Evolutionary conservation across 2,329 filamentous ascomycete species (phyloP), one percentile per base, ranked within the genome.

Genomic region (Myriosclerotinia curreyana): DNA sequence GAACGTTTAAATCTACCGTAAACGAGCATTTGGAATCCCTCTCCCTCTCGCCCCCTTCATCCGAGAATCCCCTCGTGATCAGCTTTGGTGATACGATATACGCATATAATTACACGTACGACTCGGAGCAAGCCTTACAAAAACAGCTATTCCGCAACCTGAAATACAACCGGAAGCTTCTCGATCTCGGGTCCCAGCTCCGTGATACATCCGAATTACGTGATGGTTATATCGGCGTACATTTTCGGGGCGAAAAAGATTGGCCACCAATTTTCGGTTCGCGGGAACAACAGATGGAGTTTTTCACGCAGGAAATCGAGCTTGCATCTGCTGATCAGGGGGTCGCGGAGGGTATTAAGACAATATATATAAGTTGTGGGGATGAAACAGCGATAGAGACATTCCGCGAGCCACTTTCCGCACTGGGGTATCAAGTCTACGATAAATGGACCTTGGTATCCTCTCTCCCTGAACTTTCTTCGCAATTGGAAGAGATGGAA

Each of bases 291-390:
- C 70, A 72, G 17, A 68, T 71, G 60, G 15, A 63, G 1, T 58
- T 67, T 5, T 72, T 69, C 38, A 53, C 20, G 1, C 25, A 66
- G 34, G 67, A 70, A 31, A 65, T 72, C 34, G 28, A 64, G 17
- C 20, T 50, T 12, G 53, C 68, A 15, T 54, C 62, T n/a, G 22
- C 49, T n/a, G 42, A 7, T 5, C 46, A 51, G 1, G 52, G 25
- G 3, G 14, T 50, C 22, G 42, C 51, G 12, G 34, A 60, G 20
- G 52, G 40, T 28, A 25, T 65, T 12, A 67, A 56, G 17, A 67
- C 63, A 0, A 49, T 71, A 12, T 71, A 71, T 53, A 61, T 72
- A 12, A 71, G 69, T n/a, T 71, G 70, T 56, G 69, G 70, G 12
- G 55, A 66, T 17, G 48, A 65, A 48, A 60, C 46, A 7, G 69